Evolutionary conservation across 1,284 basidiomycete species (phyloP).

Genomic region (Cystobasidiaceae sp.): DNA sequence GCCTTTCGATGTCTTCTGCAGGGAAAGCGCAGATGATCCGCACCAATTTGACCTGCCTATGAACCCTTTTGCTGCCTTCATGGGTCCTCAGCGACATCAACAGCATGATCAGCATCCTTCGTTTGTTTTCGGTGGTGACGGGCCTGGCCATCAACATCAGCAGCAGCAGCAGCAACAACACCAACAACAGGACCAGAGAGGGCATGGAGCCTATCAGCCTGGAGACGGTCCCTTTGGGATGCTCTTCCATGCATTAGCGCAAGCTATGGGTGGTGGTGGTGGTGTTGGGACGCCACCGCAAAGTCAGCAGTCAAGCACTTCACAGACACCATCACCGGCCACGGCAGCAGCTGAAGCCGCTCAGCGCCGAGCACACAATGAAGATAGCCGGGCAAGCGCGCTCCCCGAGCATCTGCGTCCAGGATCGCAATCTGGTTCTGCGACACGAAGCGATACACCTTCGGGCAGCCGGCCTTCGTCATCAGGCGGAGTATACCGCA

Average conservation of each 20-base stretch:
- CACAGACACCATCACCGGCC: neutral
- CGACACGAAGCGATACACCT: neutral
- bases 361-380: neutral
- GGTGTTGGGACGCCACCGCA: neutral
- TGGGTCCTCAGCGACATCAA: too few species aligned
- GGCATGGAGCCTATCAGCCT: neutral
- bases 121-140: neutral
- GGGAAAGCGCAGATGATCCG: conserved; percentile 28
- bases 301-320: neutral
- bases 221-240: conserved; percentile 5
- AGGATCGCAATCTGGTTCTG: neutral
- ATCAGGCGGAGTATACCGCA: neutral
- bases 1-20: neutral
- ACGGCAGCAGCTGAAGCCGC: conserved; percentile 16
- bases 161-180: neutral
- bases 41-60: conserved; percentile 19
- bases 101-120: too few species aligned
- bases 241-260: neutral
- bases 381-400: neutral
- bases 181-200: neutral
- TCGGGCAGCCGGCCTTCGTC: neutral
- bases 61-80: neutral
- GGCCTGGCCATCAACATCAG: too few species aligned
- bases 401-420: neutral
- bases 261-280: too few species aligned